phyloP scores from a whole-genome alignment of 2,329 filamentous ascomycete genomes.

The Harringtonia lauricola region DNA sequence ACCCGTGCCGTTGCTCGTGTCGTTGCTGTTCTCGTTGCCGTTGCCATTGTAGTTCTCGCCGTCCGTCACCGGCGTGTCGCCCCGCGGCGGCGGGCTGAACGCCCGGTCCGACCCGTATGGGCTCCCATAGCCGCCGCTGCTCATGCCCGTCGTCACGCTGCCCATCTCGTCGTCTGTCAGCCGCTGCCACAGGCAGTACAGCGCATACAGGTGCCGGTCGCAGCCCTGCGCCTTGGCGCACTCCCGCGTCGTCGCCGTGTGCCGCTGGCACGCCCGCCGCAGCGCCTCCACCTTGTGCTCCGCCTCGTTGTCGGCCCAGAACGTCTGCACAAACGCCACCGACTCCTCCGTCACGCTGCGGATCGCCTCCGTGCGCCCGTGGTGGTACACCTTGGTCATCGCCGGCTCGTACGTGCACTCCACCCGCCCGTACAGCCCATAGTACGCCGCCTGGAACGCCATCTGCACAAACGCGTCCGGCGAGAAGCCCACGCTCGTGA shows the following conservation, averaged over 20 bases:
- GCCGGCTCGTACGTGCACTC: slow-evolving; percentile 96
- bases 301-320: slow-evolving; percentile 85
- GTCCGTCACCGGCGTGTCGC: neutral
- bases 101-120: slow-evolving; percentile 36
- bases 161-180: slow-evolving; percentile 62
- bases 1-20: too few relatives aligned
- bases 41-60: slow-evolving; percentile 10
- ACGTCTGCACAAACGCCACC: slow-evolving; percentile 80
- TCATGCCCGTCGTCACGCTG: slow-evolving; percentile 31
- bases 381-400: slow-evolving; percentile 92
- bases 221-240: slow-evolving; percentile 86
- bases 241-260: slow-evolving; percentile 67
- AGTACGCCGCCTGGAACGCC: slow-evolving; percentile 98
- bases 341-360: slow-evolving; percentile 74
- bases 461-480: slow-evolving; percentile 97
- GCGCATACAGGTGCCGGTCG: slow-evolving; percentile 84
- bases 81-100: slow-evolving; percentile 38
- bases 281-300: slow-evolving; percentile 79
- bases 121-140: slow-evolving; percentile 5
- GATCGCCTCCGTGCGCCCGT: slow-evolving; percentile 90
- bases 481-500: slow-evolving; percentile 93
- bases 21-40: slow-evolving; percentile 13
- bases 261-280: slow-evolving; percentile 70
- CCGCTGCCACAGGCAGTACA: slow-evolving; percentile 92
- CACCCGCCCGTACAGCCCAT: slow-evolving; percentile 84